Conservation (phyloP, 2,329 filamentous ascomycete species). For the Hypoxylon sp. region DNA sequence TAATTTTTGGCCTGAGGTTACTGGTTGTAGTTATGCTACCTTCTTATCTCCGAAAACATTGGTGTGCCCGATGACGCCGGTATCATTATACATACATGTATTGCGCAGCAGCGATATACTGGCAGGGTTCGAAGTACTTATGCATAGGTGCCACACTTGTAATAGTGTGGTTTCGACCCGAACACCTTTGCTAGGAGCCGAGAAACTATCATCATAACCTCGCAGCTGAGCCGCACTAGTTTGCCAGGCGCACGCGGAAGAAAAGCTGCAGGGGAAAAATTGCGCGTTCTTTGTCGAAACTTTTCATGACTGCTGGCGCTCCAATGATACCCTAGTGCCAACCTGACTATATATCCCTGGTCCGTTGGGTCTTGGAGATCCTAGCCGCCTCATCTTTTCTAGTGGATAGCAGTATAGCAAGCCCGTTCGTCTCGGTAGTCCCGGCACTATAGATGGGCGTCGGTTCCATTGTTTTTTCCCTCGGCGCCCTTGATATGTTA, state of each 20-base stretch:
- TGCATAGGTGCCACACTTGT: neutral
- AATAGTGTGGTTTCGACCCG: neutral
- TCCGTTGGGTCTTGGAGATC: constrained; percentile 1
- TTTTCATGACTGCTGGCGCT: neutral
- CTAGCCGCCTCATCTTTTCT: constrained; percentile 6
- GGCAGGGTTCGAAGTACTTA: neutral
- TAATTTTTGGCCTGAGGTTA: neutral
- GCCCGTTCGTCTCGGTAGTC: neutral
- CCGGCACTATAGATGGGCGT: constrained; percentile 23
- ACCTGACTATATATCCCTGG: neutral
- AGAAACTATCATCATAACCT: constrained; percentile 2
- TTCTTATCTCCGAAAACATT: neutral
- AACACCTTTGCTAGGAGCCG: neutral
- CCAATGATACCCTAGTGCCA: neutral
- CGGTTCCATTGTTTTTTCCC: constrained; percentile 1
- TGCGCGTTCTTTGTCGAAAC: neutral
- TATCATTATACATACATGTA: neutral
- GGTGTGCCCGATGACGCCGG: neutral
- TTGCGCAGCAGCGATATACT: neutral
- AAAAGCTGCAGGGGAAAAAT: neutral
- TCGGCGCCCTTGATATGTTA: neutral
- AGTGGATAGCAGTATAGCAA: constrained; percentile 10
- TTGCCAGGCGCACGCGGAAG: neutral
- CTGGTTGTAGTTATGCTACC: neutral
- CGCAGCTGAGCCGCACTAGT: neutral